phyloP scores from a whole-genome alignment of 148 eudicot genomes.

The Rhododendron kiyosumense region DNA sequence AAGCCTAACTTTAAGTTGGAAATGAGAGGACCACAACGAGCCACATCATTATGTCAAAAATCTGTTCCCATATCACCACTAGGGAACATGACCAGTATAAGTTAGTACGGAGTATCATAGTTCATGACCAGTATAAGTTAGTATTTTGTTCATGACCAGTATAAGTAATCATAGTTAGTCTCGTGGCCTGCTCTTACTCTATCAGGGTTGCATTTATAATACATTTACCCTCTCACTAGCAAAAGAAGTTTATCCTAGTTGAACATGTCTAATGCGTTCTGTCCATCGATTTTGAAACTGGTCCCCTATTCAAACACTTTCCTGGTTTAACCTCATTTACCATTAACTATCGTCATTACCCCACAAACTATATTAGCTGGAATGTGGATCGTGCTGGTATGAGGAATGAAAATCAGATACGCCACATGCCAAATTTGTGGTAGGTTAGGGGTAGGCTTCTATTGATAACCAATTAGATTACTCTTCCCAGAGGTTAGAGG shows the following conservation, averaged over 20 bases:
- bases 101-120: no score
- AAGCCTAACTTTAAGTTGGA: neutral
- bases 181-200: neutral
- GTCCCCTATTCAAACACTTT: neutral
- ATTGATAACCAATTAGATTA: neutral
- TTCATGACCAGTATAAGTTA: neutral
- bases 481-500: no score
- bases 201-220: neutral
- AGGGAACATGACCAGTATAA: neutral
- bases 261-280: neutral
- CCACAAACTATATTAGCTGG: no score
- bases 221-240: neutral
- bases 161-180: neutral
- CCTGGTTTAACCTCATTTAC: neutral
- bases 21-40: neutral
- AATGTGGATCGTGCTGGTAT: no score
- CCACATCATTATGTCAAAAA: neutral
- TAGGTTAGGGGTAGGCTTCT: neutral
- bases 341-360: no score
- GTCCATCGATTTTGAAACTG: neutral
- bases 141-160: neutral
- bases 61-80: neutral
- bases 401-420: neutral
- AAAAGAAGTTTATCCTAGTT: neutral
- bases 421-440: neutral